Evolutionary conservation across 176 grass and related monocot species (phyloP).

Genomic region (Bothriochloa decipiens): DNA sequence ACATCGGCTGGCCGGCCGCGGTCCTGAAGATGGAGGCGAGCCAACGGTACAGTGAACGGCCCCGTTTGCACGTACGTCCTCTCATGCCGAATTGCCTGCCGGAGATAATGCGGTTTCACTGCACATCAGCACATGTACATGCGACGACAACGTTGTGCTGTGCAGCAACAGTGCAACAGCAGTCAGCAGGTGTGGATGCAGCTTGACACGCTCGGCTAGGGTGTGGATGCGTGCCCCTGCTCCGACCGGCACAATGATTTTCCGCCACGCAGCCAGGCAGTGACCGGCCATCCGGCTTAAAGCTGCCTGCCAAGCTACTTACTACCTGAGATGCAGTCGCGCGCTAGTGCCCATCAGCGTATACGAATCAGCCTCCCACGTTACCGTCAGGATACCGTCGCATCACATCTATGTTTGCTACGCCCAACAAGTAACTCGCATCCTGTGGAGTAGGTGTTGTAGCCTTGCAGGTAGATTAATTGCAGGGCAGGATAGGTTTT

Average conservation of each 20-base stretch:
- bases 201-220: neutral
- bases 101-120: slow-evolving; percentile 9
- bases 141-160: neutral
- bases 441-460: too few species aligned
- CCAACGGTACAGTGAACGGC: neutral
- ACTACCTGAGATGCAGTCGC: neutral
- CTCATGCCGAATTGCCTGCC: slow-evolving; percentile 28
- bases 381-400: too few species aligned
- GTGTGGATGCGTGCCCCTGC: neutral
- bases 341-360: neutral
- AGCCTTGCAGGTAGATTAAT: too few species aligned
- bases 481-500: too few species aligned
- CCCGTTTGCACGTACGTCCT: neutral
- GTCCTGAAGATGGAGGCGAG: neutral
- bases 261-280: neutral
- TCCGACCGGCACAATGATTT: slow-evolving; percentile 31
- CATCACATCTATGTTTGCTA: too few species aligned
- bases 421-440: too few species aligned
- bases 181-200: neutral
- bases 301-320: neutral
- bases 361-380: neutral
- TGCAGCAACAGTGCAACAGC: too few species aligned
- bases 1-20: neutral
- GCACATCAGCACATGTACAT: neutral
- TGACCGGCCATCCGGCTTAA: neutral